Conservation (phyloP, 495 filamentous ascomycete genomes). For the Tuber melanosporum region DNA sequence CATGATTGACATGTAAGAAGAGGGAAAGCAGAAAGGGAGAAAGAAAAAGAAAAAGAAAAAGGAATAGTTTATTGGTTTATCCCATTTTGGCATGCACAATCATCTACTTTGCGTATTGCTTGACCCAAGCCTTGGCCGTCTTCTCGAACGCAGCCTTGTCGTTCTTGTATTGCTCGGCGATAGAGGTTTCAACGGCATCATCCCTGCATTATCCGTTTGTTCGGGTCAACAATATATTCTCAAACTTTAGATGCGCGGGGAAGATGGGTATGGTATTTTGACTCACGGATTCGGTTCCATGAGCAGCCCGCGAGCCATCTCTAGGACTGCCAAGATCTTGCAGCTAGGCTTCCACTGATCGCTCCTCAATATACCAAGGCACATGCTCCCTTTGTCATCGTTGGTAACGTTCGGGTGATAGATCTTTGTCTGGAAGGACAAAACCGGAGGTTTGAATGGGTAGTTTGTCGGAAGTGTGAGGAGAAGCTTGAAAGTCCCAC, state of each 20-base stretch:
- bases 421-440: constrained; percentile 88
- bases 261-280: background rate
- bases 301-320: constrained; percentile 70
- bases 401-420: constrained; percentile 98
- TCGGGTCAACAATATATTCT: background rate
- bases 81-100: background rate
- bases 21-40: background rate
- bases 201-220: constrained; percentile 46
- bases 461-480: constrained; percentile 76
- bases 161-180: constrained; percentile 77
- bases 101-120: constrained; percentile 60
- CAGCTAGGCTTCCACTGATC: constrained; percentile 94
- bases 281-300: constrained; percentile 69
- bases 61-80: background rate
- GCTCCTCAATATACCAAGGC: constrained; percentile 73
- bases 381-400: constrained; percentile 87
- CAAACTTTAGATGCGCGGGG: background rate
- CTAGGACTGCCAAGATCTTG: constrained; percentile 68
- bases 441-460: constrained; percentile 84
- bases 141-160: constrained; percentile 71
- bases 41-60: background rate
- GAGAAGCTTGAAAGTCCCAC: constrained; percentile 70
- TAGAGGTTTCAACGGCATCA: constrained; percentile 81
- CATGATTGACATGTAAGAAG: background rate
- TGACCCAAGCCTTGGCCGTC: constrained; percentile 73